Evolutionary conservation across 2,329 filamentous ascomycete species (phyloP).

Genomic region (Moelleriella libera): DNA sequence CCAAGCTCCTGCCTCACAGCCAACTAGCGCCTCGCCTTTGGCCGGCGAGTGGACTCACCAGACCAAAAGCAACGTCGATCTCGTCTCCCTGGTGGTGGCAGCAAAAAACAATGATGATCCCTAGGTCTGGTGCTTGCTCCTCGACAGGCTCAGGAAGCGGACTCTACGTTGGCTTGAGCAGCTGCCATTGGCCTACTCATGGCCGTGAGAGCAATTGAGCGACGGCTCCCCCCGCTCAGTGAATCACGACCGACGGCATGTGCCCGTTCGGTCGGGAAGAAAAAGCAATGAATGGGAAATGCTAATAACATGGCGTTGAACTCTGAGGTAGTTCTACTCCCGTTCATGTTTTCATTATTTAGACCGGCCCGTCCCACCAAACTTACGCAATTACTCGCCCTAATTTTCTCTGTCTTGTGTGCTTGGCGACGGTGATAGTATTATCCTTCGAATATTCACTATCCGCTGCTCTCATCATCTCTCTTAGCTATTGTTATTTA

Average conservation of each 20-base stretch:
- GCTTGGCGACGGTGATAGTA: background rate
- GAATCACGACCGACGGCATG: background rate
- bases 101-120: too few relatives aligned
- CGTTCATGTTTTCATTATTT: background rate
- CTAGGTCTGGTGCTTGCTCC: background rate
- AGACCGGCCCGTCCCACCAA: constrained; percentile 1
- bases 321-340: background rate
- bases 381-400: background rate
- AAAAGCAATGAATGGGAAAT: constrained; percentile 7
- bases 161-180: background rate
- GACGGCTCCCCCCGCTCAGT: too few relatives aligned
- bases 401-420: background rate
- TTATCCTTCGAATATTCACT: background rate
- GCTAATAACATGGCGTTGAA: background rate
- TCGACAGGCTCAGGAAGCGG: background rate
- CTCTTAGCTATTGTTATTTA: background rate
- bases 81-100: background rate
- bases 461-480: background rate
- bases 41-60: background rate
- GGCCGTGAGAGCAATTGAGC: background rate
- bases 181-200: background rate
- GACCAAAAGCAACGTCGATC: background rate
- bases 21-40: background rate
- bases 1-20: background rate
- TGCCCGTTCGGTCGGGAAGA: background rate